Evolutionary conservation across 2,329 filamentous ascomycete genomes (phyloP).

Genomic region (Fusarium abutilonis): DNA sequence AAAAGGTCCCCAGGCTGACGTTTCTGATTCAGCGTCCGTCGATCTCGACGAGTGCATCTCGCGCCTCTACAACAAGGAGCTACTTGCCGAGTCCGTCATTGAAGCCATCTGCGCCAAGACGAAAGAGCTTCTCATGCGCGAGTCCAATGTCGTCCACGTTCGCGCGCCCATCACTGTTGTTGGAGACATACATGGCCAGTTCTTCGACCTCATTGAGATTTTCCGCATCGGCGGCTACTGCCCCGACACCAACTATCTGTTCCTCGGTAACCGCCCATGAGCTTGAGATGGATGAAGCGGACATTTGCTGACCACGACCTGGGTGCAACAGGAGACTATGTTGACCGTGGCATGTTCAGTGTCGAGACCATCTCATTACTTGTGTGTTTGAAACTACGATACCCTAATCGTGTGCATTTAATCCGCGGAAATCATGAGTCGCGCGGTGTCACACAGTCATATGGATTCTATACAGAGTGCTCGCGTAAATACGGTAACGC

Average conservation of each 20-base stretch:
- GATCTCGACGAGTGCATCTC: conserved; percentile 99
- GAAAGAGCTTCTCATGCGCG: conserved; percentile 98
- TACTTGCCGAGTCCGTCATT: conserved; percentile 96
- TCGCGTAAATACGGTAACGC: conserved; percentile 98
- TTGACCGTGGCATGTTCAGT: conserved; percentile 97
- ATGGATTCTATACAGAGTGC: conserved; percentile 99
- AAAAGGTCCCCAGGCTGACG: conserved; percentile 27
- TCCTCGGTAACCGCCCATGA: conserved; percentile 72
- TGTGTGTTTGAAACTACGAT: conserved; percentile 95
- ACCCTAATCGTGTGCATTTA: conserved; percentile 92
- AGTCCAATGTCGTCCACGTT: conserved; percentile 99
- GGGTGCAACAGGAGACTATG: conserved; percentile 80
- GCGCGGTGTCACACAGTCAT: conserved; percentile 96
- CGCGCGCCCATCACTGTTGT: conserved; percentile 95
- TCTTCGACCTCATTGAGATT: conserved; percentile 98
- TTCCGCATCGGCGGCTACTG: conserved; percentile 98
- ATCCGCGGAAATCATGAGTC: conserved; percentile 99
- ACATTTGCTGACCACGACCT: conserved; percentile 19
- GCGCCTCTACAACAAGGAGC: conserved; percentile 94
- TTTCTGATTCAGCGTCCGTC: conserved; percentile 75
- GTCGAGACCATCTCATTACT: conserved; percentile 98
- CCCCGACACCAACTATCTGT: conserved; percentile 97
- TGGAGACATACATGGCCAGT: conserved; percentile 98
- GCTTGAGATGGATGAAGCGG: not conserved
- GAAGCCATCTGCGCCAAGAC: conserved; percentile 99